Evolutionary conservation across 2,329 filamentous ascomycete genomes (phyloP), one percentile per base, ranked within the genome.

Genomic region (Capronia epimyces): DNA sequence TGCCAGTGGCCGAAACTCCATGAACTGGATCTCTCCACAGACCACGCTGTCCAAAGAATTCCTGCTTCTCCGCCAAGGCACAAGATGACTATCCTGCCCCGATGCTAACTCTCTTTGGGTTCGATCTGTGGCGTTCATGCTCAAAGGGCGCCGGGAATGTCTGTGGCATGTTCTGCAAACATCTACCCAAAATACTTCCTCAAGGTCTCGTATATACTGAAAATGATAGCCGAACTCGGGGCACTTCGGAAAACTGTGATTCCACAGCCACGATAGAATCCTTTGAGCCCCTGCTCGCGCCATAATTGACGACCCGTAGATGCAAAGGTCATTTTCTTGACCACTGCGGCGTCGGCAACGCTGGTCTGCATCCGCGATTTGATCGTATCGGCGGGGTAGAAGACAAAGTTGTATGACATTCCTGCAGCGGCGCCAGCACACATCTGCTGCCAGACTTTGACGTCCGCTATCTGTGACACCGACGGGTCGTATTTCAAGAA

Each of bases 171-270:
- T 29, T 12, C 25, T 12, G 18, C n/a, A 12, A 8, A 18, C 4
- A 12, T 8, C 34, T 37, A 75, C 56, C 66, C 67, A 63, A 93
- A 77, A 60, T 81, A 73, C 57, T 75, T 77, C 72, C 89, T 89
- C 67, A 98, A 69, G 12, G 83, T 86, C 70, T 97, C 93, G 66
- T 90, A 97, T 55, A 97, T 83, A 55, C 93, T 90, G 65, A 98
- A 98, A 54, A 98, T 98, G 65, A 97, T 89, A 6, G 93, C 93
- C n/a, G 90, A 96, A 68, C 90, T 96, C 2, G 93, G 93, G 25
- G 89, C 90, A 29, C 89, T 86, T 54, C 93, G 81, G 25, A 83
- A 75, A 40, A 93, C 89, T 0, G 93, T 98, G 59, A 98, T 93
- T 25, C 93, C 93, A 63, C 93, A 98, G 2, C 93, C 93, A 46